Conservation (phyloP, 257 asterid genomes). For the Catharanthus roseus region DNA sequence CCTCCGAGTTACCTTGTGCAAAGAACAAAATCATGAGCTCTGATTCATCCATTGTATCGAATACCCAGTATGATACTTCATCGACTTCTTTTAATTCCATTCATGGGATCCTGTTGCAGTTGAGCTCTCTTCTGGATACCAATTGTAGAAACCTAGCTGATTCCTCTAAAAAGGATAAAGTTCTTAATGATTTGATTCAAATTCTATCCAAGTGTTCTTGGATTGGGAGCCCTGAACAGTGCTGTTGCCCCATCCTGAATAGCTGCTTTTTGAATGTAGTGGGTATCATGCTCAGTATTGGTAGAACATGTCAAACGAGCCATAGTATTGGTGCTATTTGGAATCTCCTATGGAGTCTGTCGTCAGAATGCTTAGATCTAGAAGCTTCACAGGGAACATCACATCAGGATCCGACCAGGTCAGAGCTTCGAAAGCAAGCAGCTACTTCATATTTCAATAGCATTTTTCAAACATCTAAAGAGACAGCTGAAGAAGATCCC, state of each 20-base stretch:
- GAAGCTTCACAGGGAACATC: slow-evolving; percentile 36
- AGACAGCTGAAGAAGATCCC: slow-evolving; percentile 43
- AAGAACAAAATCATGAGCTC: slow-evolving; percentile 16
- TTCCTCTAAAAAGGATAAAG: slow-evolving; percentile 49
- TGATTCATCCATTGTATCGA: slow-evolving; percentile 21
- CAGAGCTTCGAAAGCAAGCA: slow-evolving; percentile 86
- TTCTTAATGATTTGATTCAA: slow-evolving; percentile 53
- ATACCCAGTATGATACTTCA: slow-evolving; percentile 18
- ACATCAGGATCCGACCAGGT: slow-evolving; percentile 69
- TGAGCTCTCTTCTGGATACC: slow-evolving; percentile 63
- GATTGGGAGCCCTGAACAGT: slow-evolving; percentile 64
- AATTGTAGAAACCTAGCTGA: slow-evolving; percentile 77
- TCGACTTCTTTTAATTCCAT: slow-evolving; percentile 63
- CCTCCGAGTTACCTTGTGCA: slow-evolving; percentile 60
- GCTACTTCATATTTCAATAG: slow-evolving; percentile 80
- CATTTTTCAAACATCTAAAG: slow-evolving; percentile 54
- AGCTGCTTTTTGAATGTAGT: slow-evolving; percentile 54
- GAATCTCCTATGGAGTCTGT: slow-evolving; percentile 65
- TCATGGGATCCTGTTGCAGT: slow-evolving; percentile 85
- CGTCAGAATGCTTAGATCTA: slow-evolving; percentile 66
- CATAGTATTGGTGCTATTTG: slow-evolving; percentile 44
- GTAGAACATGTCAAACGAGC: slow-evolving; percentile 53
- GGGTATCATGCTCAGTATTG: slow-evolving; percentile 74
- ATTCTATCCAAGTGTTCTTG: slow-evolving; percentile 51
- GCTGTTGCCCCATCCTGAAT: slow-evolving; percentile 76